Conservation (phyloP, 805 yeast species). For the Cyberlindnera japonica region DNA sequence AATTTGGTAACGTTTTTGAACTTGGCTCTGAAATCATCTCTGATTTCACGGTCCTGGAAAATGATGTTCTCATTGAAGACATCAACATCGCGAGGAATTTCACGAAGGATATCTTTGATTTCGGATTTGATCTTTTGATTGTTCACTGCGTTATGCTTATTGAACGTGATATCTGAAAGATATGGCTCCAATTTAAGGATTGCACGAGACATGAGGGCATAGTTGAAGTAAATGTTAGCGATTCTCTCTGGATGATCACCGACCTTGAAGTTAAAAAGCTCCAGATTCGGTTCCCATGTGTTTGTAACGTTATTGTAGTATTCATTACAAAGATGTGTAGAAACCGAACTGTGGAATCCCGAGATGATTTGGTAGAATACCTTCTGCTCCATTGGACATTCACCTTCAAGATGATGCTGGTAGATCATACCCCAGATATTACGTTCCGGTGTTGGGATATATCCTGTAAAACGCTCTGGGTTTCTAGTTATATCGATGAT, state of each 20-base stretch:
- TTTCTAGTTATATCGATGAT: conserved; percentile 83
- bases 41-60: conserved; percentile 53
- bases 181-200: conserved; percentile 61
- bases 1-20: conserved; percentile 87
- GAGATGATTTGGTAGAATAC: conserved; percentile 82
- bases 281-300: conserved; percentile 79
- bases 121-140: conserved; percentile 43
- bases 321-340: conserved; percentile 88
- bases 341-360: conserved; percentile 94
- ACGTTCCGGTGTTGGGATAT: conserved; percentile 87
- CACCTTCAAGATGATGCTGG: conserved; percentile 57
- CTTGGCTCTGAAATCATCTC: conserved; percentile 80
- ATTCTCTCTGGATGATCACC: conserved; percentile 86
- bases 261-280: conserved; percentile 81
- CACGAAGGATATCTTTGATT: conserved; percentile 30
- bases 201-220: conserved; percentile 81
- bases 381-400: conserved; percentile 77
- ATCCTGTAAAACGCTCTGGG: conserved; percentile 96
- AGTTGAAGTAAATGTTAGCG: conserved; percentile 87
- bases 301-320: conserved; percentile 68
- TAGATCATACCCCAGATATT: conserved; percentile 93
- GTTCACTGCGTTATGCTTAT: conserved; percentile 36
- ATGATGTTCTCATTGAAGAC: conserved; percentile 50
- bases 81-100: conserved; percentile 25
- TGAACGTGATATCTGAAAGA: conserved; percentile 48